Base-by-base conservation (phyloP, 306 rosid genomes). In the Lathyrus aphaca region DNA sequence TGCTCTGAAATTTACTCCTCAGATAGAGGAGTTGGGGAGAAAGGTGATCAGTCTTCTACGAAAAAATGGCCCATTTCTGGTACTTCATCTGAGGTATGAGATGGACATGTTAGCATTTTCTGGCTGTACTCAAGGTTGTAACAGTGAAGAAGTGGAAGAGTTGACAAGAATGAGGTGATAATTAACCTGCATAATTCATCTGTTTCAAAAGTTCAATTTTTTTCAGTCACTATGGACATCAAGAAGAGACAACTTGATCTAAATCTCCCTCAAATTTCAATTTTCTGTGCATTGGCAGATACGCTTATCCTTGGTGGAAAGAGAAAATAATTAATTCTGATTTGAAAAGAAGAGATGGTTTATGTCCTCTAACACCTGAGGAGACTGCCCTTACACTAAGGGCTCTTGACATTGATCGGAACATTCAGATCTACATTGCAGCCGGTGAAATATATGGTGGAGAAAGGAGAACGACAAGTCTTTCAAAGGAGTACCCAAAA, bases 71-170 rank as follows among this genome's bases (percentile, higher is more conserved):
- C 96, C 86, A 5, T 86, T 93, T 83, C 79, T 93, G 70, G 99
- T 94, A 6, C 99, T 94, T 77, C 99, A 94, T 82, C 88, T 94
- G 46, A 82, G 99, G 81, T 94, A 87, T 79, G 99, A 94, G 80
- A 94, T 94, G 99, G 99, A 94, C 80, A 94, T 94, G 99, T 65
- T 94, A 78, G 97, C 99, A 64, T 94, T 94, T 88, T 94, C 99
- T 78, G 99, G 99, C 42, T 94, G 99, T 71, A 88, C 89, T 60
- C 99, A 91, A 78, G 99, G 99, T 69, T 94, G 96, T 76, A 94
- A 85, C 71, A 23, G 68, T 16, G 97, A 91, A 25, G 99, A 94
- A 82, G 96, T 94, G 53, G 99, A 94, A 59, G 99, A 94, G 78
- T 80, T 94, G 81, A 90, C 99, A 49, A 94, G 92, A 85, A 94